Base-by-base conservation (phyloP, 805 yeast genomes). In the Wickerhamiella qilinensis region DNA sequence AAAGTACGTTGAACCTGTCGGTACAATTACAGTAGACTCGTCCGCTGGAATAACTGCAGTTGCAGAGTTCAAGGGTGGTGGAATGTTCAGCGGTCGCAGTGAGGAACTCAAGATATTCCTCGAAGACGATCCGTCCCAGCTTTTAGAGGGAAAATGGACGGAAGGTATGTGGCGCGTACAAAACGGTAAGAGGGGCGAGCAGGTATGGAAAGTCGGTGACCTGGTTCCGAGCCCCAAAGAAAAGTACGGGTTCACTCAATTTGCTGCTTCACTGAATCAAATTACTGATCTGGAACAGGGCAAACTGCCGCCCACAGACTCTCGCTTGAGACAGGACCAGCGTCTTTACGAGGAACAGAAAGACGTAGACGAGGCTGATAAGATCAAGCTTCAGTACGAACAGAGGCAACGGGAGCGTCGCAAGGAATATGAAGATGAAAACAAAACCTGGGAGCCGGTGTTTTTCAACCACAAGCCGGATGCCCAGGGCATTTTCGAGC, bases 271-370 rank as follows among this genome's bases (percentile, higher is more conserved):
- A 30, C 63, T 91, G 54, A 85, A 85, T 53, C 81, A 84, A 43
- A 70, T 86, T 30, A 81, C 94, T 0, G 61, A 55, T 3, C 58
- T 88, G 12, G 96, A 88, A 53, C 44, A 66, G 21, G 78, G 63
- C 2, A 38, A 57, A 2, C 48, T 86, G 30, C 78, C 96, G 4
- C 86, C 86, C 2, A 82, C 91, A 1, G 98, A 91, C 55, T 80
- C 95, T 6, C 71, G 98, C 52, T 58, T 75, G 33, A 70, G 98
- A 52, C 97, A 96, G 1, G 98, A 91, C 55, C 73, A 84, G 52
- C 62, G 70, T 33, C 57, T 63, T 2, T 84, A 83, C 48, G 93
- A 83, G 52, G 20, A 41, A 16, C 54, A 67, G 15, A 91, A 85
- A 2, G 62, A 73, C 18, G 59, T 77, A 9, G 82, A 73, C 17